Percentiles rank a stretch among this genome's conserved stretches.
Evolutionary conservation across 345 rosid genomes (phyloP).

Genomic region (Noccaea caerulescens): DNA sequence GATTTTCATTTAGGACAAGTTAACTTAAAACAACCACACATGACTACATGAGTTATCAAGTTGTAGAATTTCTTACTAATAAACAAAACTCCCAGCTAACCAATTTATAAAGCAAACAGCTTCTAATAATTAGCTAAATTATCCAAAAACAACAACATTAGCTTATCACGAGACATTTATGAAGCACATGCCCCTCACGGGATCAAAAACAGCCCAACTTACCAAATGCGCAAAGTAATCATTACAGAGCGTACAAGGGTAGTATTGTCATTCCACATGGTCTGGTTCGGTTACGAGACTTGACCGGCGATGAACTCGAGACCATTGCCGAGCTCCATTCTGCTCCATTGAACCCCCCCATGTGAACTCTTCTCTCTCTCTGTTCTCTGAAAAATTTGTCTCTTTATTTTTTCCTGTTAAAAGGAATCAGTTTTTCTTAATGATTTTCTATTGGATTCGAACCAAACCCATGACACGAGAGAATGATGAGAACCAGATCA

Average conservation of each 20-base stretch:
- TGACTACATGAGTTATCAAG: neutral
- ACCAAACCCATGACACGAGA: conserved; percentile 44
- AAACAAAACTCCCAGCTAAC: neutral
- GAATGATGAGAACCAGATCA: conserved; percentile 42
- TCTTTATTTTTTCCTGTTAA: neutral
- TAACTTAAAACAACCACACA: conserved; percentile 5
- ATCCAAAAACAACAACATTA: conserved; percentile 19
- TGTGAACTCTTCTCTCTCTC: conserved; percentile 41
- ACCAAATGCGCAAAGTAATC: conserved; percentile 13
- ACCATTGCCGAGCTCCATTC: conserved; percentile 50
- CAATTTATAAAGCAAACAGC: neutral
- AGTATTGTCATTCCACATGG: conserved; percentile 35
- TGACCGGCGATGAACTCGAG: conserved; percentile 53
- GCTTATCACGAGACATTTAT: conserved; percentile 20
- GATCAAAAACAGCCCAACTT: conserved; percentile 26
- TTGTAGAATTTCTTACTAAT: neutral
- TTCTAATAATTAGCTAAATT: conserved; percentile 12
- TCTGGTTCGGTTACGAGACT: conserved; percentile 18
- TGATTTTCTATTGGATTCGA: conserved; percentile 28
- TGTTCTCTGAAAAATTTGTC: neutral
- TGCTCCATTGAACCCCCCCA: conserved; percentile 47
- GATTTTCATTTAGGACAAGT: neutral
- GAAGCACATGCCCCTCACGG: conserved; percentile 38
- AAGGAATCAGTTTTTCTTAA: conserved; percentile 10
- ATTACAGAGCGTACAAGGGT: conserved; percentile 25